Conservation (phyloP, 441 rosid species). For the Sinapis alba region DNA sequence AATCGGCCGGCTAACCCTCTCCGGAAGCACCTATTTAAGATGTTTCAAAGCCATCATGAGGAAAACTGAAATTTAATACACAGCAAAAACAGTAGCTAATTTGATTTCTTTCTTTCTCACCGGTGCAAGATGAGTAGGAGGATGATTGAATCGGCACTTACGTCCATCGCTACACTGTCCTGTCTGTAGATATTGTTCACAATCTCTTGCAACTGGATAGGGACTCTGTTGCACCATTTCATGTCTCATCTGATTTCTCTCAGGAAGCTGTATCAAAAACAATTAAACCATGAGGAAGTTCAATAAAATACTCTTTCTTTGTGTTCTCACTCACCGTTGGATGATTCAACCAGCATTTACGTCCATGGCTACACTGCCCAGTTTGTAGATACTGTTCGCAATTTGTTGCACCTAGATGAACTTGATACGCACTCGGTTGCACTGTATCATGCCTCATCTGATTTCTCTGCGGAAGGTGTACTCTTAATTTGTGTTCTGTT, state of each 20-base stretch:
- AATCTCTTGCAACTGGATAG: conserved; percentile 35
- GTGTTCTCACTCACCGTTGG: not conserved
- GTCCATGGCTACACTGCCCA: conserved; percentile 52
- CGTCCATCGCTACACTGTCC: conserved; percentile 54
- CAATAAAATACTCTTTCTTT: not conserved
- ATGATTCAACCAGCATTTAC: conserved; percentile 67
- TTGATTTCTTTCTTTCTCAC: not conserved
- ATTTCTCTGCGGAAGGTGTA: not conserved
- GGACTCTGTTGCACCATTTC: not conserved
- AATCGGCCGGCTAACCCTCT: not conserved
- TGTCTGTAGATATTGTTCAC: not conserved
- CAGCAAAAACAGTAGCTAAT: not conserved
- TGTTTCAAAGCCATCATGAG: not conserved
- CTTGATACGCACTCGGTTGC: not conserved
- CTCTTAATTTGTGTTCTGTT: not conserved
- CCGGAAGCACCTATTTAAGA: not conserved
- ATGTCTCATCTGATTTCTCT: not conserved
- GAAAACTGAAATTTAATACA: not conserved
- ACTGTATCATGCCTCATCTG: not conserved
- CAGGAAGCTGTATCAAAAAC: not conserved
- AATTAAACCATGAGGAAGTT: not conserved
- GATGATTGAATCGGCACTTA: conserved; percentile 68
- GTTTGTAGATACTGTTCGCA: not conserved
- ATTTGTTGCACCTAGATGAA: conserved; percentile 39
- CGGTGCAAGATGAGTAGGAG: conserved; percentile 44